A percentile compares a stretch with the other conserved stretches of the same genome.
phyloP scores from a whole-genome alignment of 108 stramenopile species.

The Mediolabrus comicus region DNA sequence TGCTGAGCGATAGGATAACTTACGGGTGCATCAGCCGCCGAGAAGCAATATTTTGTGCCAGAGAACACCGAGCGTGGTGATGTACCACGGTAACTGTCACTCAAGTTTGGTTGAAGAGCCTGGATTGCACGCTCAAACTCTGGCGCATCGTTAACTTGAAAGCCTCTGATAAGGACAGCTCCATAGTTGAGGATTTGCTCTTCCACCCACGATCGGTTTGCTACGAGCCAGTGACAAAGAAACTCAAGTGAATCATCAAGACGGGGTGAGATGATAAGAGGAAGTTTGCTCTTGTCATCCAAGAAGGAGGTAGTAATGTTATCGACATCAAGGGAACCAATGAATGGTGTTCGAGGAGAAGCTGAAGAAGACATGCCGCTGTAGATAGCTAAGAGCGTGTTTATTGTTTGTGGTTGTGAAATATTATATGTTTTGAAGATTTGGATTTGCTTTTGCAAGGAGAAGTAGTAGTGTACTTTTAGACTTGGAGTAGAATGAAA shows the following conservation, averaged over 20 bases:
- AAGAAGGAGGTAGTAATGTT: not conserved
- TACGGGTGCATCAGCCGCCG: constrained; percentile 45
- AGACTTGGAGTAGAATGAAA: too few species aligned
- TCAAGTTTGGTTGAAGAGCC: constrained; percentile 38
- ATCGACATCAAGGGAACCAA: not conserved
- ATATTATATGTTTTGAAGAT: too few species aligned
- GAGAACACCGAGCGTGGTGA: constrained; percentile 29
- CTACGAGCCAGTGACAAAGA: not conserved
- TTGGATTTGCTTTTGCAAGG: too few species aligned
- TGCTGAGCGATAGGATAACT: constrained; percentile 49
- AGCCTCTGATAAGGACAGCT: constrained; percentile 53
- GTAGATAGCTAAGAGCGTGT: not conserved
- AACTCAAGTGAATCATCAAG: constrained; percentile 4
- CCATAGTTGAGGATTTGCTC: constrained; percentile 42
- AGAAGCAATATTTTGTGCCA: constrained; percentile 36
- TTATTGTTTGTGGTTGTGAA: too few species aligned
- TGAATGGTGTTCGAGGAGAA: too few species aligned
- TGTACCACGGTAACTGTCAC: constrained; percentile 48
- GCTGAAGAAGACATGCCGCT: not conserved
- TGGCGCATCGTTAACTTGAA: constrained; percentile 17
- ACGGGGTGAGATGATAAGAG: not conserved
- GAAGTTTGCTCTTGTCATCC: not conserved
- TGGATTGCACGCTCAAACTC: constrained; percentile 25
- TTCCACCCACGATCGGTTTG: constrained; percentile 41
- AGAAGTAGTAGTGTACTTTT: too few species aligned